These are phyloP conservation scores for Paraphaeosphaeria minitans DNA, from an alignment of 2,329 filamentous ascomycete species.

Conservation along the genomic window DNA sequence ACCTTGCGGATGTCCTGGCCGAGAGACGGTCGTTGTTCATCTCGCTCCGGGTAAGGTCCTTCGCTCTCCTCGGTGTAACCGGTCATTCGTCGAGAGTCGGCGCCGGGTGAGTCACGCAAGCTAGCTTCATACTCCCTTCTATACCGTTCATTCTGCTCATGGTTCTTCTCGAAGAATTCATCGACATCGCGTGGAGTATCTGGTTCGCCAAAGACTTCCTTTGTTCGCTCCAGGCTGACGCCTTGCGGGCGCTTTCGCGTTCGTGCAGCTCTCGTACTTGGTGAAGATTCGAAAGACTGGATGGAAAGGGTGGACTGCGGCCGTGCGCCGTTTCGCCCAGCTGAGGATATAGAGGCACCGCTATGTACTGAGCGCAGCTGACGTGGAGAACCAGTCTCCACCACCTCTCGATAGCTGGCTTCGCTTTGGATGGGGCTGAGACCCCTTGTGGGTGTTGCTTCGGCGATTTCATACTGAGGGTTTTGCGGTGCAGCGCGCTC, in stretches of 20 bases:
- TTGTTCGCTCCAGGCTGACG: slow-evolving; percentile 57
- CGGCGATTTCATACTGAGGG: slow-evolving; percentile 45
- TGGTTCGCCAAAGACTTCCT: slow-evolving; percentile 52
- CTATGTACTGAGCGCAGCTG: slow-evolving; percentile 52
- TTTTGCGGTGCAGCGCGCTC: slow-evolving; percentile 40
- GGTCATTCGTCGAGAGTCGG: slow-evolving; percentile 59
- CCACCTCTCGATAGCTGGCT: slow-evolving; percentile 67
- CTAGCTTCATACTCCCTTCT: slow-evolving; percentile 53
- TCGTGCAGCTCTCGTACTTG: slow-evolving; percentile 62
- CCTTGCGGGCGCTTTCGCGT: slow-evolving; percentile 59
- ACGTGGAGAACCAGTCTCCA: slow-evolving; percentile 48
- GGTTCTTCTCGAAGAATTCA: slow-evolving; percentile 58
- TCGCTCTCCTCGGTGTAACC: slow-evolving; percentile 63
- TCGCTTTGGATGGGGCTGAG: slow-evolving; percentile 92
- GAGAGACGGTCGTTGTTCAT: slow-evolving; percentile 55
- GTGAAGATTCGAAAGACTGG: slow-evolving; percentile 62
- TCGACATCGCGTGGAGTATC: slow-evolving; percentile 49
- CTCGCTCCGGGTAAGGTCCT: slow-evolving; percentile 57
- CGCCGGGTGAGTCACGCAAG: slow-evolving; percentile 57
- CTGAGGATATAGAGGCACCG: slow-evolving; percentile 62
- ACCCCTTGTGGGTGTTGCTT: slow-evolving; percentile 58
- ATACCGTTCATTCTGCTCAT: slow-evolving; percentile 65
- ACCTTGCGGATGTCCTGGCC: slow-evolving; percentile 74
- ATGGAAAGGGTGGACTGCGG: slow-evolving; percentile 64
- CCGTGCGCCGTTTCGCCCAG: slow-evolving; percentile 61